These are phyloP conservation scores for Posidonia australis DNA, from an alignment of 106 monocot species.

Conservation along the genomic window DNA sequence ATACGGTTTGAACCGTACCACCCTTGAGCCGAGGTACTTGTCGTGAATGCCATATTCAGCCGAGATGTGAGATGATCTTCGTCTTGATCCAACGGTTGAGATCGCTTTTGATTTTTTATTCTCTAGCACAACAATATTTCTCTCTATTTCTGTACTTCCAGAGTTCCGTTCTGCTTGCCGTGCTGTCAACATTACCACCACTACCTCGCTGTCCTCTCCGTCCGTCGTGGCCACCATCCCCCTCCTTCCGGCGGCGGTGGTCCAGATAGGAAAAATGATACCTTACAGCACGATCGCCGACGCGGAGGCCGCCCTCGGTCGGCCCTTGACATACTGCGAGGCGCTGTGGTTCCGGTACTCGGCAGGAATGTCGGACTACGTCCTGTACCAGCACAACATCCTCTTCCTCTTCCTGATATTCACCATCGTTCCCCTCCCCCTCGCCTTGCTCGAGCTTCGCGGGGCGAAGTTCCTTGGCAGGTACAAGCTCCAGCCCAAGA, in stretches of 20 bases:
- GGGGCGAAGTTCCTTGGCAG: constrained; percentile 15
- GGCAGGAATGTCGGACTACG: constrained; percentile 47
- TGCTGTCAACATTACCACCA: neutral
- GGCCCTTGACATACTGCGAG: constrained; percentile 51
- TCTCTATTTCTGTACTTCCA: too few species aligned
- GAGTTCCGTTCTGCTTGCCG: too few species aligned
- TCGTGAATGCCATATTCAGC: too few species aligned
- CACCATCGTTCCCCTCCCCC: constrained; percentile 67
- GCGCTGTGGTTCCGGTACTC: constrained; percentile 73
- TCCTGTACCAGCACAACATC: constrained; percentile 71
- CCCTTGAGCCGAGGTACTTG: too few species aligned
- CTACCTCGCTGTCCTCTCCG: neutral
- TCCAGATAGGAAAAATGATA: constrained; percentile 31
- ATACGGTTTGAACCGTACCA: too few species aligned
- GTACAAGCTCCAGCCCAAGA: constrained; percentile 92
- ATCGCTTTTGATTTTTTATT: too few species aligned
- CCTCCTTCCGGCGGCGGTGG: neutral
- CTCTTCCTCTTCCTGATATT: constrained; percentile 66
- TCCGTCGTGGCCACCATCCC: neutral
- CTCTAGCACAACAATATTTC: too few species aligned
- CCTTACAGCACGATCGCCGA: constrained; percentile 45
- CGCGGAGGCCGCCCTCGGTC: constrained; percentile 67
- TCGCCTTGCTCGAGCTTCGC: constrained; percentile 65
- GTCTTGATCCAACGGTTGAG: too few species aligned
- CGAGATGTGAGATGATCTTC: too few species aligned